Evolutionary conservation across 257 asterid species (phyloP).

Genomic region (Solanum raphanifolium): DNA sequence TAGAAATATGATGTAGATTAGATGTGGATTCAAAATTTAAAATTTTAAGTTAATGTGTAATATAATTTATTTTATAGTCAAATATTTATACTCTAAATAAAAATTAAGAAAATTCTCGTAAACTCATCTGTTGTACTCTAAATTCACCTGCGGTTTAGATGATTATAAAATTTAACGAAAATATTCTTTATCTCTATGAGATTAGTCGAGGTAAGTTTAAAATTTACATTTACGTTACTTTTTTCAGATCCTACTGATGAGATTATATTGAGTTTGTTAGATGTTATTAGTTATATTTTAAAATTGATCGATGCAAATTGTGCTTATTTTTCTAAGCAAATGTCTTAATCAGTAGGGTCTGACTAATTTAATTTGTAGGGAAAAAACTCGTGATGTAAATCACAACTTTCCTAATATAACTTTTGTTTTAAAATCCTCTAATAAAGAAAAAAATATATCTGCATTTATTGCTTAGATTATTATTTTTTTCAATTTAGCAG

Average conservation of each 20-base stretch:
- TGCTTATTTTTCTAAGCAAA: neutral
- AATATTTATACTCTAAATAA: neutral
- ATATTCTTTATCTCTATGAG: neutral
- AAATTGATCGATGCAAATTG: neutral
- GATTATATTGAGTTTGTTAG: neutral
- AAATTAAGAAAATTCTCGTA: neutral
- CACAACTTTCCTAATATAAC: neutral
- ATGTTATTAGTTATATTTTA: neutral
- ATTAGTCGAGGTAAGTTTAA: neutral
- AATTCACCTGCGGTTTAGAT: fast-evolving
- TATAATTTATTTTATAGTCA: neutral
- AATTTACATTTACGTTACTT: neutral
- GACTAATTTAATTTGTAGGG: neutral
- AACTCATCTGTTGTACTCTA: neutral
- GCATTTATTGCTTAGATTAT: neutral
- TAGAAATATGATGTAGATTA: neutral
- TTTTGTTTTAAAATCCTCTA: neutral
- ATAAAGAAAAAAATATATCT: neutral
- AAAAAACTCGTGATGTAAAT: neutral
- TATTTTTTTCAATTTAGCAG: neutral
- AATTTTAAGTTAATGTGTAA: neutral
- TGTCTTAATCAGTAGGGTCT: neutral
- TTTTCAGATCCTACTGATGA: neutral
- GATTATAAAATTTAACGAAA: neutral
- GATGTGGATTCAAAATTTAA: neutral